phyloP scores from a whole-genome alignment of 2,329 filamentous ascomycete genomes.

The Aspergillus ustus region DNA sequence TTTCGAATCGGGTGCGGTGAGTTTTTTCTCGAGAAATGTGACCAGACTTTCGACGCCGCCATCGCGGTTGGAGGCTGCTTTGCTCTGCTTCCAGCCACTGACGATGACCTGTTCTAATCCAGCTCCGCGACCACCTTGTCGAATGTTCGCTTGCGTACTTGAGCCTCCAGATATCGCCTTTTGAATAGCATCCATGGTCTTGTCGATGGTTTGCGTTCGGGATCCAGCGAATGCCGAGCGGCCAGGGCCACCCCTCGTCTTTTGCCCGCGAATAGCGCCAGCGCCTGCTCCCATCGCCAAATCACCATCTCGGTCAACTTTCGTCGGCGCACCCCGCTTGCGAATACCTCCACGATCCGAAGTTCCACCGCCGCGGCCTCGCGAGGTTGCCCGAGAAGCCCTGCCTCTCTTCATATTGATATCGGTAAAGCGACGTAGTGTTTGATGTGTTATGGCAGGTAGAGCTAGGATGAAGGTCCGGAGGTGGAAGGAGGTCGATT shows the following conservation, averaged over 20 bases:
- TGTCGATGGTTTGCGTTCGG: conserved; percentile 33
- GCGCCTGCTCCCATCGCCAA: conserved; percentile 60
- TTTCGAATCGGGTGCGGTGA: conserved; percentile 58
- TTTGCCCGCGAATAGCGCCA: conserved; percentile 36
- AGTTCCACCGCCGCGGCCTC: conserved; percentile 16
- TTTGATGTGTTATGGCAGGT: not conserved
- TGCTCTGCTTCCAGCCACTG: conserved; percentile 69
- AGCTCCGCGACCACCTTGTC: conserved; percentile 38
- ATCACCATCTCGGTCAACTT: conserved; percentile 65
- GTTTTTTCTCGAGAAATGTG: conserved; percentile 73
- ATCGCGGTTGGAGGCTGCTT: conserved; percentile 67
- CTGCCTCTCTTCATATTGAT: conserved; percentile 40
- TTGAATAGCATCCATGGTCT: conserved; percentile 42
- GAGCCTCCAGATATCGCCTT: conserved; percentile 39
- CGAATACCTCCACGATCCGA: conserved; percentile 55
- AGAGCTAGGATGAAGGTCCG: not conserved
- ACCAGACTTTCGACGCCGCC: conserved; percentile 69
- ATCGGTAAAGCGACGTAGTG: conserved; percentile 14
- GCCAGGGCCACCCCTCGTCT: conserved; percentile 37
- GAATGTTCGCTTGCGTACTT: conserved; percentile 44
- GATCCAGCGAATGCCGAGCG: conserved; percentile 27
- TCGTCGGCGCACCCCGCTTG: conserved; percentile 51
- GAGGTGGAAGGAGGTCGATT: not conserved
- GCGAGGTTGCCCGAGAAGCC: conserved; percentile 34
- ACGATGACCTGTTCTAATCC: conserved; percentile 50